Evolutionary conservation across 2,329 filamentous ascomycete genomes (phyloP).

Genomic region (Diaporthe amygdali): DNA sequence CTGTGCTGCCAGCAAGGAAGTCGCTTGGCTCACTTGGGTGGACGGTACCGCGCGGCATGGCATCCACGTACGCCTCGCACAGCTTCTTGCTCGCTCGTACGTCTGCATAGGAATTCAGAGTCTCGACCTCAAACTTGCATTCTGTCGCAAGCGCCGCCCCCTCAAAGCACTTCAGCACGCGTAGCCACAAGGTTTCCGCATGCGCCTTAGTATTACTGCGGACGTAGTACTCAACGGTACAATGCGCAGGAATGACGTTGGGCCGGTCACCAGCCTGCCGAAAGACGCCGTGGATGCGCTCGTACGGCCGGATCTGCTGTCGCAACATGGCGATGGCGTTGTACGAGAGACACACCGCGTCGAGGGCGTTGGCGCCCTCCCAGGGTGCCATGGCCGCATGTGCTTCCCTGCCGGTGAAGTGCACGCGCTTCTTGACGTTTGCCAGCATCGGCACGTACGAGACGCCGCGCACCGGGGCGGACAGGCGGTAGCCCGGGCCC

Average conservation of each 20-base stretch:
- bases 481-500: slow-evolving; percentile 30
- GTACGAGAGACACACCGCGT: slow-evolving; percentile 49
- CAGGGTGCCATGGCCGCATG: slow-evolving; percentile 55
- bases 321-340: slow-evolving; percentile 50
- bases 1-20: slow-evolving; percentile 39
- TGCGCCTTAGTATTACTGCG: slow-evolving; percentile 45
- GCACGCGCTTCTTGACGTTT: slow-evolving; percentile 40
- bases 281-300: slow-evolving; percentile 57
- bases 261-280: slow-evolving; percentile 41
- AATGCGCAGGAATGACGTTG: slow-evolving; percentile 43
- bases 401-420: slow-evolving; percentile 49
- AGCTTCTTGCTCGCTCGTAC: slow-evolving; percentile 26
- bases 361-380: slow-evolving; percentile 56
- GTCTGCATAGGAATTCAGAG: slow-evolving; percentile 38
- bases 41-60: slow-evolving; percentile 36
- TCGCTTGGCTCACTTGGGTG: slow-evolving; percentile 33
- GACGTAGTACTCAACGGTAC: slow-evolving; percentile 49
- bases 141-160: slow-evolving; percentile 41
- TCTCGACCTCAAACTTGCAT: slow-evolving; percentile 35
- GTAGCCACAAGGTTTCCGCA: slow-evolving; percentile 36
- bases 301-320: slow-evolving; percentile 53
- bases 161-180: slow-evolving; percentile 40
- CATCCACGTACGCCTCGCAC: slow-evolving; percentile 33
- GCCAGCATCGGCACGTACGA: slow-evolving; percentile 34
- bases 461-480: slow-evolving; percentile 28